Percentiles rank a stretch among this genome's conserved stretches.
phyloP scores from a whole-genome alignment of 345 rosid genomes.

The Leavenworthia alabamica region DNA sequence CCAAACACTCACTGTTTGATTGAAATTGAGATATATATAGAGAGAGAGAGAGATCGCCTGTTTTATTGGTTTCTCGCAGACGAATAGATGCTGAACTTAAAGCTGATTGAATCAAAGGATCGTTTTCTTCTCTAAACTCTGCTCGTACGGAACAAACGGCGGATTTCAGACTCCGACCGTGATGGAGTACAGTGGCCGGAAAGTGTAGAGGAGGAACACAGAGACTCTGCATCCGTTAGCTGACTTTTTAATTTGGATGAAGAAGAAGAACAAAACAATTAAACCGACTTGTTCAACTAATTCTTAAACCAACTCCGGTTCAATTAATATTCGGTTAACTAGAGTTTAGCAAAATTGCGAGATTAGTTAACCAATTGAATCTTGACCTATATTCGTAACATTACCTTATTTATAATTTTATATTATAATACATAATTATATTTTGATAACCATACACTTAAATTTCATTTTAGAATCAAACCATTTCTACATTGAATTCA shows the following conservation, averaged over 20 bases:
- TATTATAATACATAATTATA: too few relatives aligned
- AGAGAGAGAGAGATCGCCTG: too few relatives aligned
- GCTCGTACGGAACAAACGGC: constrained; percentile 28
- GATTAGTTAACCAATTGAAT: too few relatives aligned
- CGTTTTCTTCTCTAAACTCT: constrained; percentile 37
- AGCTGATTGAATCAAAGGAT: constrained; percentile 60
- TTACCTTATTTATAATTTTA: too few relatives aligned
- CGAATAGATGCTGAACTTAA: constrained; percentile 63
- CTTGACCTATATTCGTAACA: too few relatives aligned
- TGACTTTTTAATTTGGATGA: constrained; percentile 1
- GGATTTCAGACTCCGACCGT: not conserved
- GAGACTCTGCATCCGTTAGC: constrained; percentile 23
- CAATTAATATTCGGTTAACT: not conserved
- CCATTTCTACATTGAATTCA: not conserved
- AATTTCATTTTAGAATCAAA: too few relatives aligned
- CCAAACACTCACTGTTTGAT: not conserved
- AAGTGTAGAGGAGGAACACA: constrained; percentile 19
- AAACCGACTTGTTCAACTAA: too few relatives aligned
- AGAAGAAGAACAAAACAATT: too few relatives aligned
- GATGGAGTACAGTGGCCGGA: constrained; percentile 14
- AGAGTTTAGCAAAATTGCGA: too few relatives aligned
- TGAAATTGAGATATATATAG: too few relatives aligned
- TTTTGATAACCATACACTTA: not conserved
- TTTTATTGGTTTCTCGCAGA: constrained; percentile 65
- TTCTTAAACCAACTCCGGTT: not conserved